These are phyloP conservation scores for Cymodocea nodosa DNA, from an alignment of 116 monocot species.

Conservation along the genomic window DNA sequence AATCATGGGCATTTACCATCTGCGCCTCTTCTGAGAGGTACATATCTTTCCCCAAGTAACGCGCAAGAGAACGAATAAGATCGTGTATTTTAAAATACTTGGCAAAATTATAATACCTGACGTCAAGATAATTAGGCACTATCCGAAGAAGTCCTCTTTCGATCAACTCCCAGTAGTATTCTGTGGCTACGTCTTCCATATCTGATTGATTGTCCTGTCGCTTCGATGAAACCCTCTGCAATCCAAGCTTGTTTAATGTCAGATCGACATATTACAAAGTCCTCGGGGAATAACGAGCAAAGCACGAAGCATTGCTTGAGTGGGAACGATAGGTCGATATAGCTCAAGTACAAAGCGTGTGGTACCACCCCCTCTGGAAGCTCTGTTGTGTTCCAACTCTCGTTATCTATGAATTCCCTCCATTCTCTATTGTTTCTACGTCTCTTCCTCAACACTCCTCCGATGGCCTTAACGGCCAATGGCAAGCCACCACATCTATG, in stretches of 20 bases:
- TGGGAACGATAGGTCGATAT: slow-evolving; percentile 7
- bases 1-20: neutral
- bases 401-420: neutral
- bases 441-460: slow-evolving; percentile 7
- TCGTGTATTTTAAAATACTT: slow-evolving; percentile 6
- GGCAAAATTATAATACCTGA: too few species aligned
- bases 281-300: slow-evolving; percentile 13
- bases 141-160: slow-evolving; percentile 7
- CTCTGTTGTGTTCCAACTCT: neutral
- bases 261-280: neutral
- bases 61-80: slow-evolving; percentile 7
- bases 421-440: neutral
- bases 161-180: slow-evolving; percentile 10
- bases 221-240: slow-evolving; percentile 8
- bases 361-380: neutral
- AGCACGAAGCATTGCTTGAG: slow-evolving; percentile 49
- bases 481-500: slow-evolving; percentile 12
- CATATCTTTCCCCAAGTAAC: neutral
- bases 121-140: neutral
- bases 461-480: slow-evolving; percentile 9
- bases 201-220: neutral
- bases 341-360: slow-evolving; percentile 5
- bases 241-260: slow-evolving; percentile 5
- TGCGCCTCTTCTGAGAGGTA: neutral
- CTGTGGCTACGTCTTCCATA: slow-evolving; percentile 3